Percentiles rank a stretch among this genome's conserved stretches.
These are phyloP conservation scores for Phytopythium helicoides DNA, from an alignment of 352 stramenopile species.

Conservation along the genomic window DNA sequence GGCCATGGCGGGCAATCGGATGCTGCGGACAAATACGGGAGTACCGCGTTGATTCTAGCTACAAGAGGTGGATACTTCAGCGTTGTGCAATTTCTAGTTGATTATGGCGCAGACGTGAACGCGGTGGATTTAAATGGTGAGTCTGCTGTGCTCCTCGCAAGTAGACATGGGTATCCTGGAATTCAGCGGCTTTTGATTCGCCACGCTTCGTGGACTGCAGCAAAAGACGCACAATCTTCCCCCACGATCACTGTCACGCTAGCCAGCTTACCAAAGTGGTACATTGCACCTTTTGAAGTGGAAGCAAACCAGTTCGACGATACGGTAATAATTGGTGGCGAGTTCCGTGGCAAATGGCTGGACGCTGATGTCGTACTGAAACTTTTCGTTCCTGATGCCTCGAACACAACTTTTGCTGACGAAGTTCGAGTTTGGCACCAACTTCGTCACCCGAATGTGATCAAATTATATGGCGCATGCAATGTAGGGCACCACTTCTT, in stretches of 20 bases:
- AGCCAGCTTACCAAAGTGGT: neutral
- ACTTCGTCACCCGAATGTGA: constrained; percentile 8
- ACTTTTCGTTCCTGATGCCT: constrained; percentile 5
- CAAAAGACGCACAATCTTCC: no score
- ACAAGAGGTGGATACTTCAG: no score
- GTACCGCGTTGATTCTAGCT: no score
- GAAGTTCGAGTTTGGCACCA: constrained; percentile 15
- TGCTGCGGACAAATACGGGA: no score
- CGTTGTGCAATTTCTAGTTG: no score
- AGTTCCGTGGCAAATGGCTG: constrained; percentile 11
- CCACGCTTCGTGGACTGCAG: no score
- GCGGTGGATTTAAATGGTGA: neutral
- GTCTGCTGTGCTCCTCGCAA: neutral
- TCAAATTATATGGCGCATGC: constrained; percentile 10
- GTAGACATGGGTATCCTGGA: neutral
- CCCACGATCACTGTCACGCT: neutral
- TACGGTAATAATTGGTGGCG: neutral
- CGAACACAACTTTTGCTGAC: constrained; percentile 3
- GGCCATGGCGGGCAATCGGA: no score
- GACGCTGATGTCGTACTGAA: constrained; percentile 12
- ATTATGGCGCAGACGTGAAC: neutral
- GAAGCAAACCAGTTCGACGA: neutral
- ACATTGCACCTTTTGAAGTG: constrained; percentile 9
- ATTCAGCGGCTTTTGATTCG: no score
- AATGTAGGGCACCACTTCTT: constrained; percentile 4